Conservation (phyloP, 2,329 filamentous ascomycete species). For the Sporothrix dimorphospora region DNA sequence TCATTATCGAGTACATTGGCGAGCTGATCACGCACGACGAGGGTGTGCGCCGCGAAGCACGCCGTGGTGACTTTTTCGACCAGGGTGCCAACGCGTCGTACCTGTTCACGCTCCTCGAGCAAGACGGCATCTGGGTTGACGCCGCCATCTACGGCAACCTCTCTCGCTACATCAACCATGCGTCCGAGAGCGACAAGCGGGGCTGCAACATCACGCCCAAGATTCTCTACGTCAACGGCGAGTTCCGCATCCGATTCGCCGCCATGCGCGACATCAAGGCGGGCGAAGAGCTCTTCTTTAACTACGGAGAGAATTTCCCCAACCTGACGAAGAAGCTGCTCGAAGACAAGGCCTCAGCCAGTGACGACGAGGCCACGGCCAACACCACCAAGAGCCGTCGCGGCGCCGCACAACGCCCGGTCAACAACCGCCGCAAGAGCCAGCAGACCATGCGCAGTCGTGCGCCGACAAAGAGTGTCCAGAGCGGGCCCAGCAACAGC, state of each 20-base stretch:
- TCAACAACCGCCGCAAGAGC: conserved; percentile 15
- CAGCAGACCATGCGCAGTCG: conserved; percentile 20
- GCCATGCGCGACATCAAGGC: conserved; percentile 67
- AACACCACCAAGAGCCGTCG: not conserved
- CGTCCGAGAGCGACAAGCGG: conserved; percentile 53
- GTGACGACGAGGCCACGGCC: conserved; percentile 28
- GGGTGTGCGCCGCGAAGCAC: conserved; percentile 67
- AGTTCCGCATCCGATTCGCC: conserved; percentile 75
- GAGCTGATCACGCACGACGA: conserved; percentile 74
- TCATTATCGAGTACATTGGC: conserved; percentile 79
- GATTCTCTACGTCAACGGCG: conserved; percentile 73
- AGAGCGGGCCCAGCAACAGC: conserved; percentile 15
- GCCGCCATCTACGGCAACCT: conserved; percentile 78
- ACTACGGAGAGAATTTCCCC: conserved; percentile 73
- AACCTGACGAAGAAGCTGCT: conserved; percentile 60
- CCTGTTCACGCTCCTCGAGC: conserved; percentile 62
- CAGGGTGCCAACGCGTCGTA: conserved; percentile 68
- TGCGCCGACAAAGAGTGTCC: conserved; percentile 26
- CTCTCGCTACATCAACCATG: conserved; percentile 82
- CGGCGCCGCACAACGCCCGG: not conserved
- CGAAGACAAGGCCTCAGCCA: conserved; percentile 45
- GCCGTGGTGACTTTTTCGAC: conserved; percentile 63
- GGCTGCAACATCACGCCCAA: conserved; percentile 66
- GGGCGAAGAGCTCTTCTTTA: conserved; percentile 80
- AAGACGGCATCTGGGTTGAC: conserved; percentile 70